A percentile compares a stretch with the other conserved stretches of the same genome.
Conservation (phyloP, 768 basidiomycete species). For the Lactarius sp. region DNA sequence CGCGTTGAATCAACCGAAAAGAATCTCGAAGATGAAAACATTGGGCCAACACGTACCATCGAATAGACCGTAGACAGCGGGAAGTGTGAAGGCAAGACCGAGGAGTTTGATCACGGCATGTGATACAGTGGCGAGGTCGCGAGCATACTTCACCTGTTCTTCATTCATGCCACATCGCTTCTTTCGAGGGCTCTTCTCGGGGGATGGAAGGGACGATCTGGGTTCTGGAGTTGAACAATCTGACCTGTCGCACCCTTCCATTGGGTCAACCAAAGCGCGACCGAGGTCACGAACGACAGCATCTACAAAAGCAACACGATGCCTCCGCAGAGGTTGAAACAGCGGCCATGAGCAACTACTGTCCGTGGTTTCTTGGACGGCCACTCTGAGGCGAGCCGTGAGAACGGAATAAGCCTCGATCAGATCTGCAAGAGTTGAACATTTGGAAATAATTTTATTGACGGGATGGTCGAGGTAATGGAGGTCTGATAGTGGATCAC, state of each 20-base stretch:
- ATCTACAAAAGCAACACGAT: conserved; percentile 44
- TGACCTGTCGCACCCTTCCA: too few relatives aligned
- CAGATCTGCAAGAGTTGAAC: conserved; percentile 49
- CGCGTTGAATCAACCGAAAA: conserved; percentile 18
- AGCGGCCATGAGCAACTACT: conserved; percentile 63
- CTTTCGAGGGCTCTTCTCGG: conserved; percentile 56
- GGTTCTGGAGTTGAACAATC: too few relatives aligned
- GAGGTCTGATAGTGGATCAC: conserved; percentile 49
- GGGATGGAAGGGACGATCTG: conserved; percentile 50
- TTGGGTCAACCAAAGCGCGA: conserved; percentile 48
- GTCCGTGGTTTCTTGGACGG: conserved; percentile 41
- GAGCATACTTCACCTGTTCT: conserved; percentile 71
- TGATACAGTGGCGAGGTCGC: conserved; percentile 70
- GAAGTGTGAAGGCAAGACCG: conserved; percentile 52
- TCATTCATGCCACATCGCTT: conserved; percentile 69
- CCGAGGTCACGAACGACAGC: conserved; percentile 66
- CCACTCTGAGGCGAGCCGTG: conserved; percentile 54
- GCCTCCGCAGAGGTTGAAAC: too few relatives aligned
- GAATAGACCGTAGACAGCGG: conserved; percentile 56
- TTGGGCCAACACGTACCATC: conserved; percentile 43
- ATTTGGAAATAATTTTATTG: conserved; percentile 46
- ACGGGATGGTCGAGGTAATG: conserved; percentile 65
- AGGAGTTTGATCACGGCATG: conserved; percentile 69
- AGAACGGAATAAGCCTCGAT: conserved; percentile 74
- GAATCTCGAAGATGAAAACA: neutral